phyloP scores from a whole-genome alignment of 345 rosid genomes.

The Turritis glabra region DNA sequence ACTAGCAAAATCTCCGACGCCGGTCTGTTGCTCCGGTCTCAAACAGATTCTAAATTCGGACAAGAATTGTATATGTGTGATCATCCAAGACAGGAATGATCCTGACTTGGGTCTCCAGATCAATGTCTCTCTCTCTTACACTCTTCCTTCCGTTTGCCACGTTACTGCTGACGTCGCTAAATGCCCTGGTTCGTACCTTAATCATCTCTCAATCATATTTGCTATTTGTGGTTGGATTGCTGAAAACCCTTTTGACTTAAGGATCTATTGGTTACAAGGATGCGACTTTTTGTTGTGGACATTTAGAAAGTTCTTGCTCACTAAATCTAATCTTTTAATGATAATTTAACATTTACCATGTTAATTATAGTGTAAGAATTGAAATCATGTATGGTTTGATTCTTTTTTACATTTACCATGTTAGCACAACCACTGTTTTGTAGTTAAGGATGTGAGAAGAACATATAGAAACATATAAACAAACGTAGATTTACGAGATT shows the following conservation, averaged over 20 bases:
- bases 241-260: too few relatives aligned
- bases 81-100: constrained; percentile 67
- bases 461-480: too few relatives aligned
- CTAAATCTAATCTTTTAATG: neutral
- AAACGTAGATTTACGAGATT: too few relatives aligned
- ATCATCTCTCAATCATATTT: neutral
- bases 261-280: neutral
- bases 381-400: neutral
- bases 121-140: constrained; percentile 65
- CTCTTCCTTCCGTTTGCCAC: constrained; percentile 67
- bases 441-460: too few relatives aligned
- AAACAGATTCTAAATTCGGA: constrained; percentile 52
- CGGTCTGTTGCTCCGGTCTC: constrained; percentile 77
- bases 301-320: neutral
- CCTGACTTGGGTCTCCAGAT: constrained; percentile 71
- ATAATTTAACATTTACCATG: neutral
- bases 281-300: neutral
- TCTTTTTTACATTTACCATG: neutral
- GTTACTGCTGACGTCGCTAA: constrained; percentile 60
- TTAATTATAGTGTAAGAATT: neutral
- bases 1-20: constrained; percentile 67
- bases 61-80: constrained; percentile 70
- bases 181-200: constrained; percentile 58
- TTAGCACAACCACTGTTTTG: neutral
- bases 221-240: neutral